A percentile compares a stretch with the other conserved stretches of the same genome.
Conservation (phyloP, 2,329 filamentous ascomycete genomes). For the Penicillium sclerotigenum region DNA sequence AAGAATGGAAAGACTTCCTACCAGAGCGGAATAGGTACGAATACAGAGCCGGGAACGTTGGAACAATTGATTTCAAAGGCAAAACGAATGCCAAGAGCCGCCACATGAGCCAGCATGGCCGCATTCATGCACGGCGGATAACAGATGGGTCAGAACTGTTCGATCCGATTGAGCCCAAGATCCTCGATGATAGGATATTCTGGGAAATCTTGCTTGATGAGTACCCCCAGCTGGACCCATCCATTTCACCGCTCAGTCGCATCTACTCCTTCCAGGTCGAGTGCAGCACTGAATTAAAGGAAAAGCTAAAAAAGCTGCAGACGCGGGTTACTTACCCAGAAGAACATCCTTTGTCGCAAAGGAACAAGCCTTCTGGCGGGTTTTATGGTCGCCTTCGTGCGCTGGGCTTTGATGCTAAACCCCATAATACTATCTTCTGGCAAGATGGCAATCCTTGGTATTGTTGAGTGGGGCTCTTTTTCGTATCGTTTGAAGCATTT, state of each 20-base stretch:
- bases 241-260: constrained; percentile 8
- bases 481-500: not conserved
- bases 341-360: constrained; percentile 11
- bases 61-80: constrained; percentile 41
- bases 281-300: not conserved
- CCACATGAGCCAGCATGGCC: constrained; percentile 1
- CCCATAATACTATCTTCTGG: constrained; percentile 9
- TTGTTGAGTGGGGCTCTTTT: not conserved
- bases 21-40: constrained; percentile 24
- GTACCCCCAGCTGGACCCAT: constrained; percentile 11
- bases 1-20: constrained; percentile 50
- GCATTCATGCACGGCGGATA: constrained; percentile 10
- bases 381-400: constrained; percentile 20
- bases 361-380: constrained; percentile 14
- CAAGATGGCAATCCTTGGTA: constrained; percentile 14
- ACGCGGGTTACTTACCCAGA: constrained; percentile 10
- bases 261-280: constrained; percentile 16
- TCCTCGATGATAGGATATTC: constrained; percentile 6
- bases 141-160: constrained; percentile 10
- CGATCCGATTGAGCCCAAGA: constrained; percentile 2
- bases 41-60: constrained; percentile 40
- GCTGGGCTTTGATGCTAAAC: constrained; percentile 11
- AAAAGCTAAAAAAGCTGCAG: constrained; percentile 15
- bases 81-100: constrained; percentile 18
- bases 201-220: constrained; percentile 11